Conservation (phyloP, 106 monocot species). For the Allium fistulosum region DNA sequence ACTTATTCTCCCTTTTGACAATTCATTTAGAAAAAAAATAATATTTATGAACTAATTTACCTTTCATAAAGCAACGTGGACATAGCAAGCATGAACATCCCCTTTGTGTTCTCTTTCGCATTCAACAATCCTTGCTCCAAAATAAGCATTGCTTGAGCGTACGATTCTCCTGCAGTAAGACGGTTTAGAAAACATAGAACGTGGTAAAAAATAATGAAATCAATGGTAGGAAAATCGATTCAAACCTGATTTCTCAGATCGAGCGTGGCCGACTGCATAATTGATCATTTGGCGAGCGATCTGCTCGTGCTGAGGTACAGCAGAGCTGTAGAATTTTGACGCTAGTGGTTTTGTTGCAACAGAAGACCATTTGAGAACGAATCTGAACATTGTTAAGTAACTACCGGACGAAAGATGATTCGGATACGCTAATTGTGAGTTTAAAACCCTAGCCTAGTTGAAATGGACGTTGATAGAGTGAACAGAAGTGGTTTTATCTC, state of each 20-base stretch:
- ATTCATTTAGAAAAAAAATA: not conserved
- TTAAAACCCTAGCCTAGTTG: no score
- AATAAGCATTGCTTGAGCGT: constrained; percentile 45
- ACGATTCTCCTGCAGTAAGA: constrained; percentile 28
- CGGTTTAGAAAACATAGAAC: not conserved
- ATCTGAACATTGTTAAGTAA: not conserved
- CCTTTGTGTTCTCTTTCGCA: constrained; percentile 22
- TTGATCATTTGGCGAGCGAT: constrained; percentile 52
- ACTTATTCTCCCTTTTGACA: no score
- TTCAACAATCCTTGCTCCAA: constrained; percentile 64
- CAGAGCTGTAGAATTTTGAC: constrained; percentile 10
- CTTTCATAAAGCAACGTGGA: constrained; percentile 79
- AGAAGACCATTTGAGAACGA: not conserved
- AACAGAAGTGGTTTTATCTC: no score
- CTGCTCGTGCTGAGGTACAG: constrained; percentile 16
- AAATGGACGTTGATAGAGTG: no score
- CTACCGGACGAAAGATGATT: no score
- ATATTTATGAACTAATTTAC: constrained; percentile 9
- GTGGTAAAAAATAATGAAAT: not conserved
- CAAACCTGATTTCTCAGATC: constrained; percentile 47
- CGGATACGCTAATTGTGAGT: no score
- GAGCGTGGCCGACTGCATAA: constrained; percentile 47
- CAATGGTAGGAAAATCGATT: not conserved
- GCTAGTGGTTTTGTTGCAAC: not conserved
- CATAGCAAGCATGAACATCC: constrained; percentile 51